These are phyloP conservation scores for Biscogniauxia marginata DNA, from an alignment of 2,329 filamentous ascomycete species.

Conservation along the genomic window DNA sequence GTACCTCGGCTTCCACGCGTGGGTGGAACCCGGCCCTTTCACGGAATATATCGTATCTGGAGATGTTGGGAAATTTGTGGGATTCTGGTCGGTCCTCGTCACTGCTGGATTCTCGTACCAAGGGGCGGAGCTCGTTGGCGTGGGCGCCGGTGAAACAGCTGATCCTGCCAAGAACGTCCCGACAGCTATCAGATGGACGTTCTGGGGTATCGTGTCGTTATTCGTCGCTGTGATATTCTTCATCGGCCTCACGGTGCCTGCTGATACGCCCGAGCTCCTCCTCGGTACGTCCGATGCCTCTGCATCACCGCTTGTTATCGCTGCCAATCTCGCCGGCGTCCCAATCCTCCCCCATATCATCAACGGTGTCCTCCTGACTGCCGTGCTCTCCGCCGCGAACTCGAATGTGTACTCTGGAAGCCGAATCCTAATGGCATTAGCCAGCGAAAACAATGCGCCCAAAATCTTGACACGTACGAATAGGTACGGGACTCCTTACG, in stretches of 20 bases:
- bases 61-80: slow-evolving; percentile 60
- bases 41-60: slow-evolving; percentile 56
- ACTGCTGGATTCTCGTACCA: slow-evolving; percentile 70
- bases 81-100: slow-evolving; percentile 68
- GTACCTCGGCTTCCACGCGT: slow-evolving; percentile 74
- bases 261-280: slow-evolving; percentile 53
- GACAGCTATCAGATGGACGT: slow-evolving; percentile 69
- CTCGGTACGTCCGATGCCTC: slow-evolving; percentile 55
- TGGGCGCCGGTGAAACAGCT: slow-evolving; percentile 74
- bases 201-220: slow-evolving; percentile 70
- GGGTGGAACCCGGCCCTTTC: slow-evolving; percentile 67
- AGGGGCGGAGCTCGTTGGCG: slow-evolving; percentile 73
- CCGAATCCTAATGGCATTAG: slow-evolving; percentile 65
- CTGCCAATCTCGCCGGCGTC: slow-evolving; percentile 61
- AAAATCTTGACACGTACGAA: slow-evolving; percentile 59
- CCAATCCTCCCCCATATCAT: slow-evolving; percentile 65
- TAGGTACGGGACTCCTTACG: slow-evolving; percentile 60
- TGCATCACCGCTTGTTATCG: slow-evolving; percentile 64
- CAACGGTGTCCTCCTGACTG: slow-evolving; percentile 75
- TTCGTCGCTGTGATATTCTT: slow-evolving; percentile 68
- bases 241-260: slow-evolving; percentile 69
- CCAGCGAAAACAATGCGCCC: slow-evolving; percentile 63
- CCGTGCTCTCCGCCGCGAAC: slow-evolving; percentile 75
- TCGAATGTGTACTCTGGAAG: slow-evolving; percentile 74
- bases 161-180: slow-evolving; percentile 73